These are phyloP conservation scores for Fraxinus paxiana DNA, from an alignment of 305 asterid genomes.

Conservation along the genomic window DNA sequence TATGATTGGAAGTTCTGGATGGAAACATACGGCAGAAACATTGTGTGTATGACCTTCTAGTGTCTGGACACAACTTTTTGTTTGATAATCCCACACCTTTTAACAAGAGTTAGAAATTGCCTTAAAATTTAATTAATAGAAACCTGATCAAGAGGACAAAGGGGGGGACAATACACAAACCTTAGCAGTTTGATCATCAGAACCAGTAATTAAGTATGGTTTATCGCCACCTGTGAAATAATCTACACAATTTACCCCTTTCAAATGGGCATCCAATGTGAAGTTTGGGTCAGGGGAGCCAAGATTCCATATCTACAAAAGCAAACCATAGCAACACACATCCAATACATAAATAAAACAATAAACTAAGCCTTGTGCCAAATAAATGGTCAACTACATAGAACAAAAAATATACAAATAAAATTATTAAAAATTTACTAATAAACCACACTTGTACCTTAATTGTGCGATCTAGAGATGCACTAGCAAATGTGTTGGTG, in stretches of 20 bases:
- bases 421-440: constrained; percentile 5
- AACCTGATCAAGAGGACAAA: constrained; percentile 19
- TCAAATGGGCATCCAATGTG: constrained; percentile 89
- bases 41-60: constrained; percentile 98
- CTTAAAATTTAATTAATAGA: constrained; percentile 4
- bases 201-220: constrained; percentile 88
- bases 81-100: constrained; percentile 99
- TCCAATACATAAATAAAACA: not conserved
- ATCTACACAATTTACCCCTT: constrained; percentile 98
- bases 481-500: constrained; percentile 97
- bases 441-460: constrained; percentile 51
- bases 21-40: constrained; percentile 96
- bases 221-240: constrained; percentile 97
- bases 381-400: not conserved
- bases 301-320: constrained; percentile 89
- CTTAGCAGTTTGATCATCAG: constrained; percentile 99
- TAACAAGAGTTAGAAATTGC: constrained; percentile 22
- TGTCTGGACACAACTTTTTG: constrained; percentile 94
- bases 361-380: not conserved
- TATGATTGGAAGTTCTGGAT: constrained; percentile 96
- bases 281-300: constrained; percentile 99
- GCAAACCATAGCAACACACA: constrained; percentile 14
- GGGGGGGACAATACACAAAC: constrained; percentile 37
- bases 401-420: constrained; percentile 5
- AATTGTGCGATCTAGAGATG: constrained; percentile 93